Conservation (phyloP, 495 filamentous ascomycete genomes). For the Astrothelium subdiscretum region DNA sequence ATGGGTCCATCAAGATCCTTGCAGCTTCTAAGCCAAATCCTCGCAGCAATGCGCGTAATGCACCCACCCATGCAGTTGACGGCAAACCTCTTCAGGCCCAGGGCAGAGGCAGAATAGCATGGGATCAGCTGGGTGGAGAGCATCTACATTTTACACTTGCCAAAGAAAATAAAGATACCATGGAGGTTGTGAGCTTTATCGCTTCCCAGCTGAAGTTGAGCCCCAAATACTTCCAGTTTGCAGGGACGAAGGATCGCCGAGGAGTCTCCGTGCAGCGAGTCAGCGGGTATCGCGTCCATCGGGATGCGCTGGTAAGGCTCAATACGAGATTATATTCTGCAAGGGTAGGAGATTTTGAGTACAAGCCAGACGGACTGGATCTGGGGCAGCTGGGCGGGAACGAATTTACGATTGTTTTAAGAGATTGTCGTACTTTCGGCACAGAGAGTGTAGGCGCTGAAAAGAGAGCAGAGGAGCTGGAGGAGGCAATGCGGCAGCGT, state of each 20-base stretch:
- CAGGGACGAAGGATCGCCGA: constrained; percentile 88
- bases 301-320: constrained; percentile 48
- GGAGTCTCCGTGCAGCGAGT: constrained; percentile 81
- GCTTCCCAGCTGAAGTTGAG: constrained; percentile 56
- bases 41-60: constrained; percentile 7
- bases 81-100: constrained; percentile 15
- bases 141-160: constrained; percentile 89
- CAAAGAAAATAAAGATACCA: constrained; percentile 98
- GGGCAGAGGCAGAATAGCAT: constrained; percentile 32
- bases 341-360: constrained; percentile 65
- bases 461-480: constrained; percentile 27
- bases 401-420: constrained; percentile 80
- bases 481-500: constrained; percentile 44
- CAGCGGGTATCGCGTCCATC: constrained; percentile 54
- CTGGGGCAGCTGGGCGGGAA: constrained; percentile 81
- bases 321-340: constrained; percentile 53
- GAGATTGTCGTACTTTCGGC: constrained; percentile 59
- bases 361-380: constrained; percentile 54
- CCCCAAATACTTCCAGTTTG: constrained; percentile 63
- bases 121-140: constrained; percentile 57
- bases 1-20: constrained; percentile 46
- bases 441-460: constrained; percentile 32
- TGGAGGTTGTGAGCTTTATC: constrained; percentile 73
- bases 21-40: constrained; percentile 30
- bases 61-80: constrained; percentile 15